Percentiles rank a stretch among this genome's conserved stretches.
Evolutionary conservation across 2,329 filamentous ascomycete genomes (phyloP).

Genomic region (Neurospora crassa): DNA sequence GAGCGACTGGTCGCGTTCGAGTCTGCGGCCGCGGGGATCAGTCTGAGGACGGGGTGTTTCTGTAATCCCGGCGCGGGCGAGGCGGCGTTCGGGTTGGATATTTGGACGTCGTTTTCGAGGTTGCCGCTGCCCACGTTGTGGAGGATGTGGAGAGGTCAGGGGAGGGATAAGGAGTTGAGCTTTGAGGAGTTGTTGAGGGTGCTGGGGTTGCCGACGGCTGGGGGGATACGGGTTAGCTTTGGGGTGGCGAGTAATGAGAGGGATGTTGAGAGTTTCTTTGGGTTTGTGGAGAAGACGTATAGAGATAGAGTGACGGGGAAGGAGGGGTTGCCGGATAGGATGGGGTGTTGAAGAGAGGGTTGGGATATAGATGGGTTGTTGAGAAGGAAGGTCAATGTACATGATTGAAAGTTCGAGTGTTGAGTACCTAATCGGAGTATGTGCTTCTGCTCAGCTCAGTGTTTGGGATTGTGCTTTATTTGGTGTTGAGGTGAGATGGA

Average conservation of each 20-base stretch:
- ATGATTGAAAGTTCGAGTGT: too few relatives aligned
- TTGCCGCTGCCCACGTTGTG: neutral
- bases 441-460: neutral
- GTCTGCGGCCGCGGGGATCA: slow-evolving; percentile 25
- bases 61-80: slow-evolving; percentile 33
- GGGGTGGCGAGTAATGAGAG: slow-evolving; percentile 26
- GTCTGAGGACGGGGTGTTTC: slow-evolving; percentile 32
- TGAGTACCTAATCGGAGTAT: neutral
- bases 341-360: neutral
- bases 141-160: neutral
- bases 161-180: neutral
- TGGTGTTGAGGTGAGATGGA: neutral
- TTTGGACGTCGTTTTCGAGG: slow-evolving; percentile 4
- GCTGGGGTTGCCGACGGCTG: slow-evolving; percentile 18
- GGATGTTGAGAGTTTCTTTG: slow-evolving; percentile 28
- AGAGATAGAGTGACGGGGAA: slow-evolving; percentile 18
- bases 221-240: slow-evolving; percentile 30
- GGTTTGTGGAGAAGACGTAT: slow-evolving; percentile 24
- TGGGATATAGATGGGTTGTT: neutral
- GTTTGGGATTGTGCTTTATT: neutral
- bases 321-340: neutral
- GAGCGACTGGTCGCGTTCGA: slow-evolving; percentile 27
- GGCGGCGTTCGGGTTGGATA: slow-evolving; percentile 23
- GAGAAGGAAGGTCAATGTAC: neutral
- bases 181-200: slow-evolving; percentile 18